These are phyloP conservation scores for Albifimbria verrucaria DNA, from an alignment of 2,329 filamentous ascomycete species.

Conservation along the genomic window DNA sequence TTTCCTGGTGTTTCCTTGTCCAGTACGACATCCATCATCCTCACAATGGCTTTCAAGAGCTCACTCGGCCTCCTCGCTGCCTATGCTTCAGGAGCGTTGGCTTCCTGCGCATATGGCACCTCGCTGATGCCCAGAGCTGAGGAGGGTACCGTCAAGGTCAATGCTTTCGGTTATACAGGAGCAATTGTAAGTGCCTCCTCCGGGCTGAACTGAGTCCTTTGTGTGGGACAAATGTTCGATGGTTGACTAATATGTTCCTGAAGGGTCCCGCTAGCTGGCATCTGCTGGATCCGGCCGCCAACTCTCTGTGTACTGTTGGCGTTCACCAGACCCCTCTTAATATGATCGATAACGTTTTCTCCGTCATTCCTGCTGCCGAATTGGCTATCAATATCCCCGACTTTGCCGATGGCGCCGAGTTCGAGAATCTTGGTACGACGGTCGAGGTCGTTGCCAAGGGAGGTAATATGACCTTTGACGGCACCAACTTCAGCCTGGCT, in stretches of 20 bases:
- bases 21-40: neutral
- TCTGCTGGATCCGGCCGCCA: conserved; percentile 34
- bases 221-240: too few species aligned
- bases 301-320: conserved; percentile 45
- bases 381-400: conserved; percentile 33
- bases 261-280: conserved; percentile 53
- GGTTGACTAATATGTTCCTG: conserved; percentile 1
- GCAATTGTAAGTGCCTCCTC: conserved; percentile 22
- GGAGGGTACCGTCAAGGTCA: conserved; percentile 25
- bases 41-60: neutral
- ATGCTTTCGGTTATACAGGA: conserved; percentile 35
- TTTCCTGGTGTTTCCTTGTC: neutral
- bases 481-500: conserved; percentile 37
- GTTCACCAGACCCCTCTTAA: conserved; percentile 55
- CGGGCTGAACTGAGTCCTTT: neutral
- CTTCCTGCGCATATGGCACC: conserved; percentile 38
- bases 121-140: conserved; percentile 28
- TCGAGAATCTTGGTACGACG: conserved; percentile 51
- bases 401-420: conserved; percentile 31
- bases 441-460: conserved; percentile 45
- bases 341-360: conserved; percentile 31
- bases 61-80: conserved; percentile 9
- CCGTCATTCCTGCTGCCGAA: conserved; percentile 21
- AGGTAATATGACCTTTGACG: conserved; percentile 40
- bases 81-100: conserved; percentile 17